A percentile compares a stretch with the other conserved stretches of the same genome.
Conservation (phyloP, 306 rosid genomes). For the Fragaria nilgerrensis region DNA sequence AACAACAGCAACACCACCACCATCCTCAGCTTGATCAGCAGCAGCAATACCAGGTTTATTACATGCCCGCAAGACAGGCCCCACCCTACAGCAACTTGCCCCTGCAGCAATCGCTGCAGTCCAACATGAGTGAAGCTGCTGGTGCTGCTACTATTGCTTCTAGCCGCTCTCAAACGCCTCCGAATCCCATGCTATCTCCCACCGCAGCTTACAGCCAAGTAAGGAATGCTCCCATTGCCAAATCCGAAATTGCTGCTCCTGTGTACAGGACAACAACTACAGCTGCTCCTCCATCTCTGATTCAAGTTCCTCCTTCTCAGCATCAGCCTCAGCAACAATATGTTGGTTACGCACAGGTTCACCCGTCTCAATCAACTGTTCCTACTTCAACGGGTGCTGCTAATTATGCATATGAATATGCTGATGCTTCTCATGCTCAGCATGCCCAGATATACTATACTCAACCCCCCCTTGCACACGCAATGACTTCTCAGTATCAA, state of each 20-base stretch:
- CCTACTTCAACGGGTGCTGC: slow-evolving; percentile 47
- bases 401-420: slow-evolving; percentile 61
- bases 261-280: slow-evolving; percentile 64
- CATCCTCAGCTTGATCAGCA: slow-evolving; percentile 58
- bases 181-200: slow-evolving; percentile 51
- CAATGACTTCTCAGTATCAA: slow-evolving; percentile 85
- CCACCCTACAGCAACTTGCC: slow-evolving; percentile 62
- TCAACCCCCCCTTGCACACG: slow-evolving; percentile 56
- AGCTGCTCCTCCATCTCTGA: slow-evolving; percentile 54
- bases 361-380: slow-evolving; percentile 75
- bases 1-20: slow-evolving; percentile 24
- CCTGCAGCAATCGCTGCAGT: slow-evolving; percentile 69
- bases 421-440: slow-evolving; percentile 70
- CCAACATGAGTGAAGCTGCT: slow-evolving; percentile 56
- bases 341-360: slow-evolving; percentile 72
- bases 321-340: slow-evolving; percentile 80
- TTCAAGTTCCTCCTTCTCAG: slow-evolving; percentile 76
- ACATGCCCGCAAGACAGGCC: slow-evolving; percentile 71
- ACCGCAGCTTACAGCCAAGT: slow-evolving; percentile 53
- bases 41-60: slow-evolving; percentile 75
- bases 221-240: slow-evolving; percentile 57
- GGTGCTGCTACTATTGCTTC: slow-evolving; percentile 42
- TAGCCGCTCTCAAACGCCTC: slow-evolving; percentile 56
- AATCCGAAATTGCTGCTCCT: slow-evolving; percentile 63
- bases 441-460: slow-evolving; percentile 78